A percentile compares a stretch with the other conserved stretches of the same genome.
Evolutionary conservation across 371 early-diverging fungal species (phyloP).

Genomic region (Dinochytrium kinnereticum): DNA sequence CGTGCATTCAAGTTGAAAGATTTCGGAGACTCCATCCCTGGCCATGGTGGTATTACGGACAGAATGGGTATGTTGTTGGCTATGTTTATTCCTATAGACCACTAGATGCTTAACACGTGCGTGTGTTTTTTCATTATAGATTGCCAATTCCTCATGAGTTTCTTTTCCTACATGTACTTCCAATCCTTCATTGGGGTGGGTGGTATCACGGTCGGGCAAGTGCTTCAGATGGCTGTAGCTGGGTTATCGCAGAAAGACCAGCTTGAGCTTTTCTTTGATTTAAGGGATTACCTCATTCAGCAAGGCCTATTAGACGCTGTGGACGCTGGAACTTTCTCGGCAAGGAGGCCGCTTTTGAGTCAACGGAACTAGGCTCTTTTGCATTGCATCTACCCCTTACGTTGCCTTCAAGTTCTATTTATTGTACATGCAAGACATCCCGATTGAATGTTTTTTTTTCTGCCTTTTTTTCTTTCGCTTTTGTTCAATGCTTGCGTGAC

Average conservation of each 20-base stretch:
- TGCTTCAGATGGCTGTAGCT: slow-evolving; percentile 42
- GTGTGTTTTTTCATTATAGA: slow-evolving; percentile 21
- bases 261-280: slow-evolving; percentile 36
- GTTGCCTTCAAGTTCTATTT: neutral
- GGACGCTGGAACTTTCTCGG: slow-evolving; percentile 9
- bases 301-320: slow-evolving; percentile 35
- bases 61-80: slow-evolving; percentile 76
- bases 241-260: slow-evolving; percentile 34
- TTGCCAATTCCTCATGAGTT: slow-evolving; percentile 96
- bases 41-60: slow-evolving; percentile 99
- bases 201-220: slow-evolving; percentile 41
- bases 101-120: neutral
- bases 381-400: neutral
- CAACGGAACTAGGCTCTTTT: neutral
- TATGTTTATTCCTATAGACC: neutral
- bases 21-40: slow-evolving; percentile 97
- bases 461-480: neutral
- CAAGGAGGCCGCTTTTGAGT: slow-evolving; percentile 15
- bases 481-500: neutral
- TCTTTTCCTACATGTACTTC: slow-evolving; percentile 93
- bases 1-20: slow-evolving; percentile 99
- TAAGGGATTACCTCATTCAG: slow-evolving; percentile 40
- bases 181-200: slow-evolving; percentile 68
- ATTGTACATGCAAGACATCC: neutral
- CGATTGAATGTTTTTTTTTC: neutral